Conservation (phyloP, 805 yeast genomes). For the Kodamaea kaohsiungensis region DNA sequence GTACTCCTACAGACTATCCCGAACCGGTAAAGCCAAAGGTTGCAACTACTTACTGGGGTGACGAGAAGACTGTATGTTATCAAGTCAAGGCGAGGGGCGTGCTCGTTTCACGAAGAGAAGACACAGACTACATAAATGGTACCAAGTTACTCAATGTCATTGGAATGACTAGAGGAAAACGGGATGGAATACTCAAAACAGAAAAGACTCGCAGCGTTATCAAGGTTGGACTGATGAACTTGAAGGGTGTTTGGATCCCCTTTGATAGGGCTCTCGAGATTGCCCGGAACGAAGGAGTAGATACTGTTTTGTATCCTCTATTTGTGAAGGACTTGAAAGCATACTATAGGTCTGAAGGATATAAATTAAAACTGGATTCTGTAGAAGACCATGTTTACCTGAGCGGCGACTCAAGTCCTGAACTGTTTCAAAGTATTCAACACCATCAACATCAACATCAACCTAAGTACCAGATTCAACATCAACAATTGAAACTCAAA, state of each 20-base stretch:
- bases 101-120: slow-evolving; percentile 38
- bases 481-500: background rate
- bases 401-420: slow-evolving; percentile 3
- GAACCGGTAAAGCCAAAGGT: slow-evolving; percentile 32
- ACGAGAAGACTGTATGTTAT: slow-evolving; percentile 37
- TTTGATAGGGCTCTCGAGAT: slow-evolving; percentile 40
- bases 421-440: background rate
- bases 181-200: slow-evolving; percentile 41
- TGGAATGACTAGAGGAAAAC: slow-evolving; percentile 41
- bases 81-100: slow-evolving; percentile 37
- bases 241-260: slow-evolving; percentile 46
- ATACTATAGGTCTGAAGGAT: slow-evolving; percentile 28
- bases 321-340: slow-evolving; percentile 32
- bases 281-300: slow-evolving; percentile 42
- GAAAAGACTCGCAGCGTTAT: slow-evolving; percentile 31
- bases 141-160: slow-evolving; percentile 40
- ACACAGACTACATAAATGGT: slow-evolving; percentile 36
- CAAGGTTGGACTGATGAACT: slow-evolving; percentile 39
- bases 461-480: background rate
- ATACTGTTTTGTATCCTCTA: slow-evolving; percentile 32
- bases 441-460: background rate
- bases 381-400: background rate
- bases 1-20: slow-evolving; percentile 6
- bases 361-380: slow-evolving; percentile 13
- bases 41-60: slow-evolving; percentile 40